phyloP scores from a whole-genome alignment of 228 moss, liverwort and hornwort species.

The Sphagnum magellanicum region DNA sequence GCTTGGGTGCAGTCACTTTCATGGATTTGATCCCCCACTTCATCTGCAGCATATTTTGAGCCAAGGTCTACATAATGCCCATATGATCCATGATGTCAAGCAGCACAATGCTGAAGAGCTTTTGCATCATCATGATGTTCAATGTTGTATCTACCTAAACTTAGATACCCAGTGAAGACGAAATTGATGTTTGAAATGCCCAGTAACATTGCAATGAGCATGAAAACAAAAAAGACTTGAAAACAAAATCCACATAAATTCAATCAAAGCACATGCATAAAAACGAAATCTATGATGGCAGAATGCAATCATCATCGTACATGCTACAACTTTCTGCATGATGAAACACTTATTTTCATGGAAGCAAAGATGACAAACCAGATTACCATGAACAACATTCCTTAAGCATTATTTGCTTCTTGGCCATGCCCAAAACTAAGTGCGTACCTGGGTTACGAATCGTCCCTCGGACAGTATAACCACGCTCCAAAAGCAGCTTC shows the following conservation, averaged over 20 bases:
- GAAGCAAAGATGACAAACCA: neutral
- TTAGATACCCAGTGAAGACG: no score
- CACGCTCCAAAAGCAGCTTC: slow-evolving; percentile 10
- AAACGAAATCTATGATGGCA: neutral
- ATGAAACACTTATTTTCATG: neutral
- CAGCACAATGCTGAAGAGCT: no score
- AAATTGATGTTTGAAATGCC: no score
- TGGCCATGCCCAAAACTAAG: neutral
- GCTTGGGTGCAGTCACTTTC: neutral
- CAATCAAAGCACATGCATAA: no score
- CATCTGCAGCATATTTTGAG: neutral
- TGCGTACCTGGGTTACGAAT: slow-evolving; percentile 7
- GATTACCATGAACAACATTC: neutral
- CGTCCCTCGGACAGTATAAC: slow-evolving; percentile 7
- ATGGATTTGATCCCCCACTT: neutral
- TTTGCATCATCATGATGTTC: no score
- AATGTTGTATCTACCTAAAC: no score
- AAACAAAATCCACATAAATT: no score
- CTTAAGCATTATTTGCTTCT: neutral
- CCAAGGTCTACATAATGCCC: neutral
- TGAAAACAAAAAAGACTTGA: no score
- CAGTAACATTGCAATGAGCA: no score
- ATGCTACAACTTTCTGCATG: neutral
- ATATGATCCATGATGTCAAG: neutral
- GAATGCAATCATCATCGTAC: neutral